Percentiles rank a stretch among this genome's conserved stretches.
Conservation (phyloP, 192 early-diverging fungal genomes). For the Thoreauomyces humboldtii region DNA sequence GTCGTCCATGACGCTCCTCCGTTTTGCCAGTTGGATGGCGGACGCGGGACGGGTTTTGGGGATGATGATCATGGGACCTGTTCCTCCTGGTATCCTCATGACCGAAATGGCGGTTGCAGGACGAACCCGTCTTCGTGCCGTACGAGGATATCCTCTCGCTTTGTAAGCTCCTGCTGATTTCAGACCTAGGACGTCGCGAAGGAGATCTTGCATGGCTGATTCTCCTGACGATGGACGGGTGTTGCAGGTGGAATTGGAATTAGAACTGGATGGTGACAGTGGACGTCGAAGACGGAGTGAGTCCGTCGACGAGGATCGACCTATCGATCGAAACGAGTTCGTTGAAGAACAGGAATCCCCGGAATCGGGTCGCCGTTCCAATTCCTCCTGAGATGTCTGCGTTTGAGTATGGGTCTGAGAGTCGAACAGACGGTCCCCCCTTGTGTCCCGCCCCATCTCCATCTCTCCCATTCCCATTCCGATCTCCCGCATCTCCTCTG, state of each 20-base stretch:
- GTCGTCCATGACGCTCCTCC: constrained; percentile 28
- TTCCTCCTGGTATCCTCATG: constrained; percentile 46
- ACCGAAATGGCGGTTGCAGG: constrained; percentile 59
- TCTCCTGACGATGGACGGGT: constrained; percentile 24
- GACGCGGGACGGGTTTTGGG: constrained; percentile 53
- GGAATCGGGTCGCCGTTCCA: constrained; percentile 19
- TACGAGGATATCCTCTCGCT: constrained; percentile 12
- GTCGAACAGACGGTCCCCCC: no score
- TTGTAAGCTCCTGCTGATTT: neutral
- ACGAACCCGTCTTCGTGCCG: constrained; percentile 28
- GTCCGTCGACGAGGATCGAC: constrained; percentile 7
- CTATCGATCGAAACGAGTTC: constrained; percentile 25
- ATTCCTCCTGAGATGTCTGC: neutral
- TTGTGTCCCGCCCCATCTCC: no score
- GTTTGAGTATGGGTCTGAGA: neutral
- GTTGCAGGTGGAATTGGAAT: no score
- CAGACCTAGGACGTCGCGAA: constrained; percentile 17
- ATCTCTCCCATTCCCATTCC: constrained; percentile 13
- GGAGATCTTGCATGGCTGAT: constrained; percentile 19
- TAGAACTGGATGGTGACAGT: constrained; percentile 8
- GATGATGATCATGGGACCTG: constrained; percentile 43
- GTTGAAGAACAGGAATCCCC: constrained; percentile 29
- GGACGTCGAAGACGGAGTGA: constrained; percentile 1
- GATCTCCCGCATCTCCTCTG: neutral
- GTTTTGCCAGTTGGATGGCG: constrained; percentile 29